Evolutionary conservation across 495 filamentous ascomycete species (phyloP), one percentile per base, ranked within the genome.

Genomic region (Aspergillus egyptiacus): DNA sequence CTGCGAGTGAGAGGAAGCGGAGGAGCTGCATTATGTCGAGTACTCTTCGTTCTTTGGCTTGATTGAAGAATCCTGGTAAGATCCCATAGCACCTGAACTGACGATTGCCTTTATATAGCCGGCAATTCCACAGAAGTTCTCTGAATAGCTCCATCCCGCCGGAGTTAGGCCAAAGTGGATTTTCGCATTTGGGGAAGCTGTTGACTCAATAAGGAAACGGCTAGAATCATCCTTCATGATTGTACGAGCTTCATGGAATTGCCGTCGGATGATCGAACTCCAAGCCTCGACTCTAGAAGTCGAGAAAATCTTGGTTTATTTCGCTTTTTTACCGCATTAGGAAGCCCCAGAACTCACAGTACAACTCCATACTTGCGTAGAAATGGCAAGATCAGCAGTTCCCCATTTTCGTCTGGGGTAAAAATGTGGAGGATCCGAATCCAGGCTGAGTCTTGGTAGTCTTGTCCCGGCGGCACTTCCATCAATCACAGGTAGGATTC

Each of bases 61-160:
- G 27, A 27, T 27, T 46, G 20, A 18, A 36, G 8, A 42, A 14
- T 27, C 18, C 11, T 15, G 25, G 15, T n/a, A 19, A 17, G 8
- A 20, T 8, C 13, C 6, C 14, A 17, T 33, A 28, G 15, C 15
- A 33, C 10, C 11, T 18, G 18, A 10, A 23, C 27, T 17, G 28
- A 6, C 18, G 11, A 44, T 11, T 2, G 5, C 27, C 28, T 44
- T n/a, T 44, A 44, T 44, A 44, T 44, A 44, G 41, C 28, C 19
- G 11, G 28, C 17, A 44, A 5, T 20, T 33, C 28, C 4, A 14
- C 30, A 20, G 24, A 17, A 31, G 32, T 3, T 35, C 19, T 9
- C n/a, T 7, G 30, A 6, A 48, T 23, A 48, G 33, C 14, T 31
- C 46, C 51, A 60, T 63, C 62, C 64, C 64, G 41, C 62, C 62